These are phyloP conservation scores for Silene coronaria DNA, from an alignment of 179 eudicot genomes.

Conservation along the genomic window DNA sequence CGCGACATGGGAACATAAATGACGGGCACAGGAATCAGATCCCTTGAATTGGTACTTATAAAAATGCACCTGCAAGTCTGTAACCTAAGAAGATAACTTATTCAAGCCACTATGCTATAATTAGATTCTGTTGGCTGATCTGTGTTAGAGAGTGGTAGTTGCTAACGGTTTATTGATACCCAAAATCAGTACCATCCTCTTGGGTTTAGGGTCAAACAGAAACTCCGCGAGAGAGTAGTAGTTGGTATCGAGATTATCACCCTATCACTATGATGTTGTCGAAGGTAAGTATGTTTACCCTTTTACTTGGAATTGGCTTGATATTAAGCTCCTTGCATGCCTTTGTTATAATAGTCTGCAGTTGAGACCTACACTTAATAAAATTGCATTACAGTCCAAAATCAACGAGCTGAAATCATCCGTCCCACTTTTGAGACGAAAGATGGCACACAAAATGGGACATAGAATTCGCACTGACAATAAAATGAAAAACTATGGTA, in stretches of 20 bases:
- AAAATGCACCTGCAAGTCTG: neutral
- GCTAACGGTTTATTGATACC: too few relatives aligned
- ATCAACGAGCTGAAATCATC: too few relatives aligned
- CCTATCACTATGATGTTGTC: neutral
- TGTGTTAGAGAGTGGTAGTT: too few relatives aligned
- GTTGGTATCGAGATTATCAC: too few relatives aligned
- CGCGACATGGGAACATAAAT: neutral
- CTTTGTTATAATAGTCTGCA: conserved; percentile 91
- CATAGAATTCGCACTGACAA: too few relatives aligned
- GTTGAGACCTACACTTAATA: conserved; percentile 57
- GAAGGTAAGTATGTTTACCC: conserved; percentile 38
- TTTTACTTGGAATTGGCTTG: conserved; percentile 79
- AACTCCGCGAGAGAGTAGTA: neutral
- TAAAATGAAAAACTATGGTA: too few relatives aligned
- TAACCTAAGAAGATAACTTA: neutral
- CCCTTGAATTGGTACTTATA: neutral
- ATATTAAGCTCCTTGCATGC: conserved; percentile 86
- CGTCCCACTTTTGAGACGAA: too few relatives aligned
- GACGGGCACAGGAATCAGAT: neutral
- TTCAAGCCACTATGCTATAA: too few relatives aligned
- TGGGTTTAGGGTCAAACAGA: neutral
- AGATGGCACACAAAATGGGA: too few relatives aligned
- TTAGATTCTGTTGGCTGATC: too few relatives aligned
- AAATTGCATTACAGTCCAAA: neutral
- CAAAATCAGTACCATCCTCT: neutral